Base-by-base conservation (phyloP, 768 basidiomycete species). In the Rhizopogon vesiculosus region DNA sequence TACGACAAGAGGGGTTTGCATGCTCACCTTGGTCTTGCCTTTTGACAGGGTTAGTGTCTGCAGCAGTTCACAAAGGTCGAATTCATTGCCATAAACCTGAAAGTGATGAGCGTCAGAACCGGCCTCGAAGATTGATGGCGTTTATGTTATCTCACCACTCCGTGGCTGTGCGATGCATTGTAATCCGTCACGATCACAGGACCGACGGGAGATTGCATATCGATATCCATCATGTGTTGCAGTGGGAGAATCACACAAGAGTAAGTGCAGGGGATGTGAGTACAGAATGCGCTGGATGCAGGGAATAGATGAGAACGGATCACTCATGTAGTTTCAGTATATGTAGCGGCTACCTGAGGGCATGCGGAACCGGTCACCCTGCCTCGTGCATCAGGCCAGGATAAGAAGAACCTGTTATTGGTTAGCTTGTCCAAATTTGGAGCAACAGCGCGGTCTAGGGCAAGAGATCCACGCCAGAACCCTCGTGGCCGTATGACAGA, bases 61-160 rank as follows among this genome's bases (percentile, higher is more conserved):
- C 39, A 85, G 56, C 0, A 84, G 69, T 45, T 76, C 72, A 62
- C 83, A 84, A 28, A 85, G 70, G 65, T 84, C 80, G 56, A 79
- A 66, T 6, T 72, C 68, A 16, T 68, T 52, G 41, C 64, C 62
- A 56, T 64, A 71, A 42, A 58, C 55, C 69, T 70, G 42, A 10
- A 41, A 12, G 13, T 29, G 22, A 40, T 15, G 12, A 35, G 31
- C 54, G 39, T 42, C 48, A 57, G 41, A 62, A 58, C 16, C 40
- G 22, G 42, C 43, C 33, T 40, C 40, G 38, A 25, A 18, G 45
- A 18, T 45, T 41, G 19, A 50, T 35, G 28, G 16, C 19, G 38
- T 45, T 8, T 12, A 42, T n/a, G 7, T 49, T 49, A 49, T 49
- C 68, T 58, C 55, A 70, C 69, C 16, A 66, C 56, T 35, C 59